phyloP scores from a whole-genome alignment of 345 rosid species.

The Aquilaria malaccensis region DNA sequence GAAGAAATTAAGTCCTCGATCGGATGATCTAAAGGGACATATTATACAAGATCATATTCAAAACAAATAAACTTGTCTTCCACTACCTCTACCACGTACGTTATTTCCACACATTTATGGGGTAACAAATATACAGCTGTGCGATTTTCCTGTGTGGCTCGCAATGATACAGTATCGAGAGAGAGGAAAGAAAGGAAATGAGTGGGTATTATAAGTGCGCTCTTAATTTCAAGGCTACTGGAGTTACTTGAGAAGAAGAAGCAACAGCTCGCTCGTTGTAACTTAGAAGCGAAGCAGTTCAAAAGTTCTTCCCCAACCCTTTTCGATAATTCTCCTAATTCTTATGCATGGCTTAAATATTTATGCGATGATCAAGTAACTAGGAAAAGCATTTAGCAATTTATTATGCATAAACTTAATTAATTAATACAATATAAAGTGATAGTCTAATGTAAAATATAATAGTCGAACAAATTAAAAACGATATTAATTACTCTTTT shows the following conservation, averaged over 20 bases:
- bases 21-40: too few species aligned
- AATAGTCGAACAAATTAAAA: too few species aligned
- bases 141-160: background rate
- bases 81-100: too few species aligned
- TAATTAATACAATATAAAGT: too few species aligned
- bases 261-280: slow-evolving; percentile 2
- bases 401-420: too few species aligned
- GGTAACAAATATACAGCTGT: background rate
- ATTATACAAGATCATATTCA: too few species aligned
- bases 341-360: background rate
- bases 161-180: background rate
- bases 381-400: too few species aligned
- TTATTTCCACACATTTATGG: too few species aligned
- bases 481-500: too few species aligned
- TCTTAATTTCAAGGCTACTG: slow-evolving; percentile 16
- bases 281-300: slow-evolving; percentile 36
- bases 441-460: too few species aligned
- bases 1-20: too few species aligned
- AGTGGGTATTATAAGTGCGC: slow-evolving; percentile 13
- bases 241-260: background rate
- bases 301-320: background rate
- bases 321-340: background rate
- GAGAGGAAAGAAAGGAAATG: slow-evolving; percentile 5
- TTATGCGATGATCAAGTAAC: background rate
- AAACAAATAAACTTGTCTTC: too few species aligned